These are phyloP conservation scores for Pulveroboletus frians DNA, from an alignment of 768 basidiomycete genomes.

Conservation along the genomic window DNA sequence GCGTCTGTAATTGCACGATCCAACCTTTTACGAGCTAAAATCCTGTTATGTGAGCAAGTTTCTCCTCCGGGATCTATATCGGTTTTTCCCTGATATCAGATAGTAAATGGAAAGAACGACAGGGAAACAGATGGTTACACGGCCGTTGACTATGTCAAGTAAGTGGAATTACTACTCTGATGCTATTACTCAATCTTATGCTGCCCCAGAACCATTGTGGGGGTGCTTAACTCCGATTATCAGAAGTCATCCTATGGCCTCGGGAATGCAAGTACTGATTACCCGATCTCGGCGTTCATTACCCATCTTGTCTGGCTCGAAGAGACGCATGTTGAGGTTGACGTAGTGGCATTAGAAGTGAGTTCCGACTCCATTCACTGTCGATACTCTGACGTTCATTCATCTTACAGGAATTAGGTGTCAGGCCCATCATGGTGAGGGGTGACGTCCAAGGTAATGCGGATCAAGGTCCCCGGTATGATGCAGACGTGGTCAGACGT, in stretches of 20 bases:
- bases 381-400: slow-evolving; percentile 2
- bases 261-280: slow-evolving; percentile 55
- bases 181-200: slow-evolving; percentile 6
- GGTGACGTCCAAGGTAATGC: slow-evolving; percentile 17
- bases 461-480: slow-evolving; percentile 36
- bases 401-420: slow-evolving; percentile 47
- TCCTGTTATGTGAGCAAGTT: slow-evolving; percentile 66
- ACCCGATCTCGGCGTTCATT: slow-evolving; percentile 75
- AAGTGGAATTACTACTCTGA: slow-evolving; percentile 15
- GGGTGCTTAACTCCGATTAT: slow-evolving; percentile 64
- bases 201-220: slow-evolving; percentile 52
- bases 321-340: slow-evolving; percentile 56
- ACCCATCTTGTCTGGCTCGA: slow-evolving; percentile 80
- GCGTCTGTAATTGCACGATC: slow-evolving; percentile 75
- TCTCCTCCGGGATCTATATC: not conserved
- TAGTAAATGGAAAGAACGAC: slow-evolving; percentile 87
- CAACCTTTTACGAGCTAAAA: slow-evolving; percentile 64
- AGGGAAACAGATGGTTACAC: slow-evolving; percentile 84
- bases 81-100: slow-evolving; percentile 1
- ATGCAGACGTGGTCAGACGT: slow-evolving; percentile 39
- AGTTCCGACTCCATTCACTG: slow-evolving; percentile 18
- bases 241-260: slow-evolving; percentile 46
- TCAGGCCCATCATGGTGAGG: slow-evolving; percentile 51
- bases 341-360: slow-evolving; percentile 58
- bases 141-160: slow-evolving; percentile 82